phyloP scores from a whole-genome alignment of 371 early-diverging fungal species.

The Syncephalastrum racemosum region DNA sequence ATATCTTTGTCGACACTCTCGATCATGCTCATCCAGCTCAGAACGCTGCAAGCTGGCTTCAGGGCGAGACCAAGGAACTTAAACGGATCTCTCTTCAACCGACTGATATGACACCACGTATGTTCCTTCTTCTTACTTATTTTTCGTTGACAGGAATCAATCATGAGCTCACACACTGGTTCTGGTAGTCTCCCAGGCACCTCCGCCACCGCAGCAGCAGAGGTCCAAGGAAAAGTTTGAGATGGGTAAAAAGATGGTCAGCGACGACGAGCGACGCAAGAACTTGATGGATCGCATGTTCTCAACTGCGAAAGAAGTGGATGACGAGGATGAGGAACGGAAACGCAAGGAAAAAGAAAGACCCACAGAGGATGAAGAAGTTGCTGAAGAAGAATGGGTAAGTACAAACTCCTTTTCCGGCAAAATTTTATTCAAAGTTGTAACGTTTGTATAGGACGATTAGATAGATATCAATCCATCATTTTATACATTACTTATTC shows the following conservation, averaged over 20 bases:
- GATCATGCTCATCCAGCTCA: constrained; percentile 56
- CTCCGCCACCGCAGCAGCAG: constrained; percentile 40
- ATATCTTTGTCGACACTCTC: constrained; percentile 70
- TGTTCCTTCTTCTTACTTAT: constrained; percentile 15
- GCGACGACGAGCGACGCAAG: constrained; percentile 42
- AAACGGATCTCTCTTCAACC: constrained; percentile 54
- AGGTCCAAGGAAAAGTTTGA: constrained; percentile 40
- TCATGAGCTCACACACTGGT: not conserved
- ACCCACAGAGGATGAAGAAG: constrained; percentile 56
- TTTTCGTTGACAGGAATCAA: not conserved
- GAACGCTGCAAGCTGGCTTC: constrained; percentile 59
- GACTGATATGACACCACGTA: constrained; percentile 58
- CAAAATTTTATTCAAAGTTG: too few species aligned
- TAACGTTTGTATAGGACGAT: too few species aligned
- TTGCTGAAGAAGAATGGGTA: constrained; percentile 58
- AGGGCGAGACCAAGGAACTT: constrained; percentile 27
- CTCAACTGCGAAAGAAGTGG: constrained; percentile 45
- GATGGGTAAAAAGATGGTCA: constrained; percentile 34
- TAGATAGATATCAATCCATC: too few species aligned
- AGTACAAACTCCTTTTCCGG: too few species aligned
- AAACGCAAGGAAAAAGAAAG: constrained; percentile 31
- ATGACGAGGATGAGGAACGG: constrained; percentile 36
- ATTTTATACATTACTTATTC: too few species aligned
- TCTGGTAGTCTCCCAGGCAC: constrained; percentile 41
- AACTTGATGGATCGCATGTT: constrained; percentile 61